Conservation (phyloP, 192 early-diverging fungal genomes). For the Coemansia sp. region DNA sequence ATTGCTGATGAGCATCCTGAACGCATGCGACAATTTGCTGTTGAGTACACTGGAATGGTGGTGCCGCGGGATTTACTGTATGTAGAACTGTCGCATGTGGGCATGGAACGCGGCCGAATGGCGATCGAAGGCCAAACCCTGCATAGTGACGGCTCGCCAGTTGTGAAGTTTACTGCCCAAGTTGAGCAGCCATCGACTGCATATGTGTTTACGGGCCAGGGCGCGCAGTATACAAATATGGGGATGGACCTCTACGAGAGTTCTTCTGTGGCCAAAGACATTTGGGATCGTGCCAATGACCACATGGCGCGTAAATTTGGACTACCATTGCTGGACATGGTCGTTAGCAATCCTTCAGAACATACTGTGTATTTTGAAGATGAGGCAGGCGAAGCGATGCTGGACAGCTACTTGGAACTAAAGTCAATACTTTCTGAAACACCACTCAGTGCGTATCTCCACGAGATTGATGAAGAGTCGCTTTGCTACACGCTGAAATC, state of each 20-base stretch:
- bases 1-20: slow-evolving; percentile 82
- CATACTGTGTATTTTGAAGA: slow-evolving; percentile 24
- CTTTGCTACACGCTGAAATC: slow-evolving; percentile 48
- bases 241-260: slow-evolving; percentile 89
- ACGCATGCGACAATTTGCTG: slow-evolving; percentile 74
- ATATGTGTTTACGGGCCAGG: slow-evolving; percentile 96
- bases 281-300: slow-evolving; percentile 88
- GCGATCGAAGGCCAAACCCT: slow-evolving; percentile 81
- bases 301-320: slow-evolving; percentile 82
- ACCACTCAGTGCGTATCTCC: slow-evolving; percentile 19
- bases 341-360: slow-evolving; percentile 71
- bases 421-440: slow-evolving; percentile 29
- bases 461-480: background rate
- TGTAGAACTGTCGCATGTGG: slow-evolving; percentile 81
- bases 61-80: slow-evolving; percentile 76
- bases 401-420: slow-evolving; percentile 75
- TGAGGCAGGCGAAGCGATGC: slow-evolving; percentile 67
- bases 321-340: slow-evolving; percentile 86
- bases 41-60: slow-evolving; percentile 86
- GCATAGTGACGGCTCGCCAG: slow-evolving; percentile 61
- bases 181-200: slow-evolving; percentile 86
- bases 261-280: slow-evolving; percentile 71
- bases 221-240: slow-evolving; percentile 92
- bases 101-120: slow-evolving; percentile 93
- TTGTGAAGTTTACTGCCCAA: slow-evolving; percentile 77